Conservation (phyloP, 2,329 filamentous ascomycete genomes). For the Penicillium sp. region DNA sequence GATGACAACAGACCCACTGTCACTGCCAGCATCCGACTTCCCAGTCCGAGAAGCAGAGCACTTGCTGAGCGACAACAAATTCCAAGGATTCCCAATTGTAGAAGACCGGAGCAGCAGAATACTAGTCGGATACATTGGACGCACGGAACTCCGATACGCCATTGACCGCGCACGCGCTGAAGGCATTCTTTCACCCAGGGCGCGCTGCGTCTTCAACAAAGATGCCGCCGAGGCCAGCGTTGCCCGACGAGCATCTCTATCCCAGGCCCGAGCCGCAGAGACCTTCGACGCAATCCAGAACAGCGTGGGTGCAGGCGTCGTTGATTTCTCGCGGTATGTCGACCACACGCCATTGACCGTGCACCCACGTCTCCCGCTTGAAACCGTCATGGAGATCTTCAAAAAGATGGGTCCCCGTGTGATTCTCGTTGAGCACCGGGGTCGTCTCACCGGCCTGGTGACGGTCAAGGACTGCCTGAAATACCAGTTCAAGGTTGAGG, state of each 20-base stretch:
- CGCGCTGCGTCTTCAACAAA: constrained; percentile 66
- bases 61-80: constrained; percentile 69
- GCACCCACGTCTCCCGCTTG: constrained; percentile 82
- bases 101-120: constrained; percentile 65
- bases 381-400: constrained; percentile 98
- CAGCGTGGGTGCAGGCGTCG: constrained; percentile 50
- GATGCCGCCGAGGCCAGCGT: constrained; percentile 42
- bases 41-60: constrained; percentile 70
- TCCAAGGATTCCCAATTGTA: constrained; percentile 89
- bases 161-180: constrained; percentile 72
- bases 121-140: constrained; percentile 84
- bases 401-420: constrained; percentile 95
- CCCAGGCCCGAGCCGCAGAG: constrained; percentile 36
- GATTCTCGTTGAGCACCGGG: constrained; percentile 86
- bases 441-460: constrained; percentile 74
- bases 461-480: constrained; percentile 96
- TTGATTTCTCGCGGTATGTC: constrained; percentile 83
- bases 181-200: constrained; percentile 57
- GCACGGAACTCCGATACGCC: constrained; percentile 85
- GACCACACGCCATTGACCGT: constrained; percentile 85
- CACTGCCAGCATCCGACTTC: constrained; percentile 68
- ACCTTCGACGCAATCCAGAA: constrained; percentile 57
- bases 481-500: constrained; percentile 95
- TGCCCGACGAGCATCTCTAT: constrained; percentile 26
- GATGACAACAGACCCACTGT: constrained; percentile 73